Conservation (phyloP, 1,139 yeast genomes). For the Taphrina communis region DNA sequence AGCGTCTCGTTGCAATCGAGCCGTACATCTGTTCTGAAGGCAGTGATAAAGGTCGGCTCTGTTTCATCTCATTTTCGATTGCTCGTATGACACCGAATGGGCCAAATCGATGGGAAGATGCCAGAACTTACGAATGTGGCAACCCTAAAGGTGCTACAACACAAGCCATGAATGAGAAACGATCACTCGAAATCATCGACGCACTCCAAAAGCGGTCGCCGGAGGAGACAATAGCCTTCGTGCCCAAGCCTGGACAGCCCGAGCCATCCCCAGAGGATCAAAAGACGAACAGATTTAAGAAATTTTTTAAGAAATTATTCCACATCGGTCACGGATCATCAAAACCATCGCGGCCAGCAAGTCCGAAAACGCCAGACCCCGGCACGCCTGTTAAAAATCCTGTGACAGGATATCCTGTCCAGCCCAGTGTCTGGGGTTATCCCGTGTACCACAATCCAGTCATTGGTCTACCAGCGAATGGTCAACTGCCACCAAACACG, state of each 20-base stretch:
- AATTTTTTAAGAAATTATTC: no score
- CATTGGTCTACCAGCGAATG: background rate
- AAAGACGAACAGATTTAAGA: background rate
- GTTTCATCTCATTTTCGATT: background rate
- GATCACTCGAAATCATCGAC: background rate
- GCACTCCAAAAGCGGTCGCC: background rate
- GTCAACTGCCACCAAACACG: background rate
- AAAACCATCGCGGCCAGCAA: no score
- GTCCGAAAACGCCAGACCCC: background rate
- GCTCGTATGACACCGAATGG: background rate
- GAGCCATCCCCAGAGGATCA: background rate
- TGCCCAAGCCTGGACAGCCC: background rate
- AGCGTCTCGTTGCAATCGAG: background rate
- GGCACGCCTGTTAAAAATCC: background rate
- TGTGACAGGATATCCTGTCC: background rate
- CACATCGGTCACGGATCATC: no score
- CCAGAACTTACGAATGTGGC: slow-evolving; percentile 4
- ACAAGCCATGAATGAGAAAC: background rate
- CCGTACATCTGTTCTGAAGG: background rate
- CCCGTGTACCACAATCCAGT: slow-evolving; percentile 1
- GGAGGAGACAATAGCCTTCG: background rate
- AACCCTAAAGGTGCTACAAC: background rate
- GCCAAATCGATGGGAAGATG: background rate
- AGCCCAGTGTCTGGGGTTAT: background rate
- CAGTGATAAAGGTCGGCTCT: background rate